phyloP scores from a whole-genome alignment of 2,329 filamentous ascomycete genomes.

The Fusarium palustre region DNA sequence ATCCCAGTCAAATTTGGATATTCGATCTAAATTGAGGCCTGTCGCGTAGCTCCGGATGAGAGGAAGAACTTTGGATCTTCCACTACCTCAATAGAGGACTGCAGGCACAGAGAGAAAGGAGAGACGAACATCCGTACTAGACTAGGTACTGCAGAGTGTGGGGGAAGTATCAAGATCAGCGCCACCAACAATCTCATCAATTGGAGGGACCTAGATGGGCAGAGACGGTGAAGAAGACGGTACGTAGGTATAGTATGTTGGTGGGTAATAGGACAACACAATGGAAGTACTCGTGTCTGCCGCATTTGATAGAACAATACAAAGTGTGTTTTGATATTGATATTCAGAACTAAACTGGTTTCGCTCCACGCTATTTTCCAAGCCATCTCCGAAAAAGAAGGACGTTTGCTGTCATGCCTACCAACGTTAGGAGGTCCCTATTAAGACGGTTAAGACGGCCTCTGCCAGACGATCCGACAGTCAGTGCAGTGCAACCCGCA shows the following conservation, averaged over 20 bases:
- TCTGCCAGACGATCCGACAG: background rate
- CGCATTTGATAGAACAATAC: background rate
- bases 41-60: background rate
- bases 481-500: background rate
- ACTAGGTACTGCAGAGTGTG: background rate
- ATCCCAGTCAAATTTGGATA: slow-evolving; percentile 7
- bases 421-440: background rate
- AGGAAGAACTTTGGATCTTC: slow-evolving; percentile 5
- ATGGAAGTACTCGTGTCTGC: background rate
- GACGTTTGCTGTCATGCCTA: slow-evolving; percentile 12
- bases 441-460: slow-evolving; percentile 10
- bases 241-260: too few relatives aligned
- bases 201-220: too few relatives aligned
- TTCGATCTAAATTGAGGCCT: slow-evolving; percentile 1
- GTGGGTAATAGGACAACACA: background rate
- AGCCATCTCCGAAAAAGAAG: slow-evolving; percentile 18
- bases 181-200: background rate
- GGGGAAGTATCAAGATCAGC: background rate
- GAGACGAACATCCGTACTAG: background rate
- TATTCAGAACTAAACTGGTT: background rate
- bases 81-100: background rate
- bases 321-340: background rate
- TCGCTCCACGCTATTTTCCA: background rate
- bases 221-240: too few relatives aligned
- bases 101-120: background rate